Conservation (phyloP, 768 basidiomycete genomes). For the Boletellus sp. region DNA sequence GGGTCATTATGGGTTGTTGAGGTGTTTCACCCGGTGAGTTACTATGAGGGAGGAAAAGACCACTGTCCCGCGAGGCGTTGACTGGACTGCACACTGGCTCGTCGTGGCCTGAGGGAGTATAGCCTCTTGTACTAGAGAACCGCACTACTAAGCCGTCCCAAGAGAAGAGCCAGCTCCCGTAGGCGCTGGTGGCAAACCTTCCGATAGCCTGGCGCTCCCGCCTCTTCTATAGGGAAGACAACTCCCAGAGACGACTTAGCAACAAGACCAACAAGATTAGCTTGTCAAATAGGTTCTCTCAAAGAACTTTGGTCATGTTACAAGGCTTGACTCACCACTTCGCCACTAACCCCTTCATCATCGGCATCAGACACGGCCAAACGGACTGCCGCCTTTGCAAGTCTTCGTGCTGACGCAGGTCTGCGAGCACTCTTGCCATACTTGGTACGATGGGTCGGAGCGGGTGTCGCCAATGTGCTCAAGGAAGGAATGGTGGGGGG, state of each 20-base stretch:
- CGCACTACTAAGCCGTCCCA: constrained; percentile 80
- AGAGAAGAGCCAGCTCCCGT: constrained; percentile 42
- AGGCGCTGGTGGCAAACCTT: constrained; percentile 27
- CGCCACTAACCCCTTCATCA: constrained; percentile 61
- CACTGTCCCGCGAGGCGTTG: constrained; percentile 71
- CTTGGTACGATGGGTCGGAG: constrained; percentile 91
- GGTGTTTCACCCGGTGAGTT: too few species aligned
- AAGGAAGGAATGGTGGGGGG: constrained; percentile 43
- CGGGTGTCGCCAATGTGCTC: constrained; percentile 71
- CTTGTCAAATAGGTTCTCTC: constrained; percentile 92
- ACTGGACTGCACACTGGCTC: constrained; percentile 95
- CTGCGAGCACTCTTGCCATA: constrained; percentile 90
- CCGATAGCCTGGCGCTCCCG: constrained; percentile 25
- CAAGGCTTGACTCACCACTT: constrained; percentile 80
- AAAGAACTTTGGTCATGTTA: constrained; percentile 95
- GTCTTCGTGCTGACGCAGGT: constrained; percentile 85
- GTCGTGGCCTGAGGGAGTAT: constrained; percentile 97
- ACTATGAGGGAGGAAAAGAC: constrained; percentile 83
- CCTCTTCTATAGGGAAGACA: constrained; percentile 24
- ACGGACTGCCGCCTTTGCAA: constrained; percentile 85
- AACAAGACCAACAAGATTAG: constrained; percentile 59
- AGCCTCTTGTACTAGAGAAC: constrained; percentile 94
- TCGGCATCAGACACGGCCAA: constrained; percentile 56
- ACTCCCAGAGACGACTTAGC: constrained; percentile 27
- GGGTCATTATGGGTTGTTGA: too few species aligned